Percentiles rank a stretch among this genome's conserved stretches.
These are phyloP conservation scores for Scortechinia acanthostroma DNA, from an alignment of 2,329 filamentous ascomycete species.

Conservation along the genomic window DNA sequence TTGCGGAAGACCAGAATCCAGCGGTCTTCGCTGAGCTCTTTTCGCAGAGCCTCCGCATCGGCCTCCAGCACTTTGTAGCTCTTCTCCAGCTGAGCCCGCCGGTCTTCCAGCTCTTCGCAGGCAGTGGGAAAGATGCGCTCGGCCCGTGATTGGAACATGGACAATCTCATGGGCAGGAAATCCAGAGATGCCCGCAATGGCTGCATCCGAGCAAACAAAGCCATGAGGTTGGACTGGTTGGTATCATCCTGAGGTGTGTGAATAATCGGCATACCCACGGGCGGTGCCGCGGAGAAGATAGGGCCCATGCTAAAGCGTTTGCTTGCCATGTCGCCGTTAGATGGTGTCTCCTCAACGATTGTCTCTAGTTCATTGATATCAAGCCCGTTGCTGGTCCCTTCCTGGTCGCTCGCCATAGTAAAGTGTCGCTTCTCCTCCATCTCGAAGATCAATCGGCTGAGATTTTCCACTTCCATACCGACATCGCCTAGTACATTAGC, in stretches of 20 bases:
- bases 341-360: conserved; percentile 85
- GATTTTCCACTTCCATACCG: conserved; percentile 75
- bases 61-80: conserved; percentile 81
- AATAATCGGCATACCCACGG: conserved; percentile 55
- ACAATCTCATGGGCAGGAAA: conserved; percentile 89
- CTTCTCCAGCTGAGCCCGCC: conserved; percentile 69
- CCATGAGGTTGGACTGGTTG: conserved; percentile 82
- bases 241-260: conserved; percentile 50
- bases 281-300: conserved; percentile 61
- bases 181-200: conserved; percentile 86
- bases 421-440: conserved; percentile 94
- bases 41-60: conserved; percentile 81
- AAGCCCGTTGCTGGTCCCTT: conserved; percentile 35
- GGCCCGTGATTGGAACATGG: conserved; percentile 75
- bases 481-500: conserved; percentile 89
- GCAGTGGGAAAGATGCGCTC: conserved; percentile 78
- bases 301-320: conserved; percentile 46
- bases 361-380: conserved; percentile 82
- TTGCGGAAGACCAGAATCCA: conserved; percentile 95
- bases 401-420: conserved; percentile 55
- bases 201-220: conserved; percentile 90
- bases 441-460: conserved; percentile 80
- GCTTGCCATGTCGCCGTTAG: conserved; percentile 38
- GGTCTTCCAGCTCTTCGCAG: conserved; percentile 77
- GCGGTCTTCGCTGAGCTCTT: conserved; percentile 87